Evolutionary conservation across 1,139 yeast species (phyloP).

Genomic region (Saccharomyces hybrid): DNA sequence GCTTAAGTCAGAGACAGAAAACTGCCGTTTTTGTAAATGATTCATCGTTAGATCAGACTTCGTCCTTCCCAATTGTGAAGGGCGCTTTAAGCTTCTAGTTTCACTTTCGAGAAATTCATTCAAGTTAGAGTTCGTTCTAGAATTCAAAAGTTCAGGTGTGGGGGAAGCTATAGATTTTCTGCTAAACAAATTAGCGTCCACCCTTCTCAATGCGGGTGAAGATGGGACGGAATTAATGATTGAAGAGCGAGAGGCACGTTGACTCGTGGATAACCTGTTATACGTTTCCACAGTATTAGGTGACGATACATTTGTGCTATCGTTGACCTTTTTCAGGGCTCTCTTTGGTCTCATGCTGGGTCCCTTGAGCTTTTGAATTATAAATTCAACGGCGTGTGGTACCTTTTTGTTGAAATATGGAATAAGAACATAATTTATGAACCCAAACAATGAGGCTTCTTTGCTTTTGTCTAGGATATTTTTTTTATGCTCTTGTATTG

Average conservation of each 20-base stretch:
- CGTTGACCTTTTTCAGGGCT: slow-evolving; percentile 2
- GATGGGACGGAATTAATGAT: neutral
- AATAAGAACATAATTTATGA: slow-evolving; percentile 45
- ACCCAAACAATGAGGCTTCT: slow-evolving; percentile 39
- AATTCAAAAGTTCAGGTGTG: slow-evolving; percentile 8
- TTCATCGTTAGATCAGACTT: slow-evolving; percentile 27
- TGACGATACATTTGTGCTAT: slow-evolving; percentile 1
- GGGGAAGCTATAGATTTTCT: slow-evolving; percentile 1
- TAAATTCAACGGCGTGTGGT: slow-evolving; percentile 41
- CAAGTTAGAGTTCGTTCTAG: slow-evolving; percentile 23
- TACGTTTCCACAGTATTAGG: neutral
- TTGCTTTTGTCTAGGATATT: slow-evolving; percentile 21
- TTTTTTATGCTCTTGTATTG: slow-evolving; percentile 19
- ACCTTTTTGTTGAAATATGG: slow-evolving; percentile 47
- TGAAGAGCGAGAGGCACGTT: neutral
- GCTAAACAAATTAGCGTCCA: neutral
- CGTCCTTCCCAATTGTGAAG: slow-evolving; percentile 21
- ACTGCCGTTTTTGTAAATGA: slow-evolving; percentile 26
- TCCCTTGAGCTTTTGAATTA: slow-evolving; percentile 45
- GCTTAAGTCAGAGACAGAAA: slow-evolving; percentile 23
- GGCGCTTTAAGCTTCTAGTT: slow-evolving; percentile 10
- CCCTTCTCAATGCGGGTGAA: neutral
- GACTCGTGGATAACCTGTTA: neutral
- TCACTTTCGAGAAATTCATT: slow-evolving; percentile 22
- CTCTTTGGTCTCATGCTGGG: slow-evolving; percentile 34